phyloP scores from a whole-genome alignment of 192 early-diverging fungal genomes.

The Umbelopsis vinacea region DNA sequence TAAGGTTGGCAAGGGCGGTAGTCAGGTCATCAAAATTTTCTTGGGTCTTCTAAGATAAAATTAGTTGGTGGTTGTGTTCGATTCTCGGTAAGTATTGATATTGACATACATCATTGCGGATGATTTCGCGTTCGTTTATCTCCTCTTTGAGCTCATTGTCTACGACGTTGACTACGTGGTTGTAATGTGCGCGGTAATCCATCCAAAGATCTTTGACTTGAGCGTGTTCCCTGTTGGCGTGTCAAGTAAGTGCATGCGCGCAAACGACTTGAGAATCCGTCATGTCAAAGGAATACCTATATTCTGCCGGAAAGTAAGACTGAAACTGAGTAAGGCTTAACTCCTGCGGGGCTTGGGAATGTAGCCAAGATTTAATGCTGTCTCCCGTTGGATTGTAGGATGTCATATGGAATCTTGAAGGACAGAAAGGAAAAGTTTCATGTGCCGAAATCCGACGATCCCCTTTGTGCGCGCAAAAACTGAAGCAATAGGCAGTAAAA shows the following conservation, averaged over 20 bases:
- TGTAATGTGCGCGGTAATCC: conserved; percentile 6
- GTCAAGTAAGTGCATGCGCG: too few relatives aligned
- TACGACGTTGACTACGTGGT: not conserved
- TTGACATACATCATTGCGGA: not conserved
- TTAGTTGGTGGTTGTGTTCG: not conserved
- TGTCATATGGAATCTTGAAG: not conserved
- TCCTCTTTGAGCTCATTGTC: not conserved
- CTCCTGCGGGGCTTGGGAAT: not conserved
- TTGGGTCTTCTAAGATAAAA: not conserved
- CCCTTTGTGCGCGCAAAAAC: too few relatives aligned
- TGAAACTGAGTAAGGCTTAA: not conserved
- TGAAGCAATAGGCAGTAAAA: too few relatives aligned
- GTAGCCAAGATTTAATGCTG: not conserved
- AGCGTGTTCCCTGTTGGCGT: not conserved
- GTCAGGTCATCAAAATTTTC: not conserved
- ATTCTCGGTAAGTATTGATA: not conserved
- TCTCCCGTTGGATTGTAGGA: not conserved
- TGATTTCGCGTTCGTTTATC: not conserved
- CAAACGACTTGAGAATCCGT: too few relatives aligned
- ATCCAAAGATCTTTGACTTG: conserved; percentile 21
- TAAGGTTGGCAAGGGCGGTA: not conserved
- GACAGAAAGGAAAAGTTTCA: not conserved
- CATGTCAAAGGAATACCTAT: not conserved
- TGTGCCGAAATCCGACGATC: too few relatives aligned
- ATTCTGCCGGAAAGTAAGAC: conserved; percentile 1